Evolutionary conservation across 306 rosid genomes (phyloP).

Genomic region (Medicago truncatula): DNA sequence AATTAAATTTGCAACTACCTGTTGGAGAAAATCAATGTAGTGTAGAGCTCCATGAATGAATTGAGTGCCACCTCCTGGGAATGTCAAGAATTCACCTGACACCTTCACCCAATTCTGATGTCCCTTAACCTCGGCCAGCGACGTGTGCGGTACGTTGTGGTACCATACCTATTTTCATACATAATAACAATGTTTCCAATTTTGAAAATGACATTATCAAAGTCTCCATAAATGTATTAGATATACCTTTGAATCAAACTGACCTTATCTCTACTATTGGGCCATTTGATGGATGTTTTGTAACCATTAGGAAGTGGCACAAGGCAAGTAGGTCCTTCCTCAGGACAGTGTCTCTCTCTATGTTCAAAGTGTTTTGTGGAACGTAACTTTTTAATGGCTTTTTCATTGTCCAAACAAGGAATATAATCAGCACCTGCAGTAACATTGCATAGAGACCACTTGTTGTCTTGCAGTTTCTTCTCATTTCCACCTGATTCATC

Average conservation of each 20-base stretch:
- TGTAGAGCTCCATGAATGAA: slow-evolving; percentile 92
- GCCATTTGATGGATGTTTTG: slow-evolving; percentile 69
- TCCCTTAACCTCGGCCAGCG: slow-evolving; percentile 88
- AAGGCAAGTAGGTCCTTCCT: slow-evolving; percentile 81
- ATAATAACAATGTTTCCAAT: neutral
- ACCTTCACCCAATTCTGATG: slow-evolving; percentile 97
- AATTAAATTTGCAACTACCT: slow-evolving; percentile 48
- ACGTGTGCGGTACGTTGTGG: slow-evolving; percentile 78
- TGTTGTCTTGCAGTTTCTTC: slow-evolving; percentile 49
- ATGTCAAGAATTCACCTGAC: slow-evolving; percentile 83
- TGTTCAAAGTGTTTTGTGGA: slow-evolving; percentile 74
- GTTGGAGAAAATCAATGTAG: slow-evolving; percentile 82
- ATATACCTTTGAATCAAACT: slow-evolving; percentile 10
- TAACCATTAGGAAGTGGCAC: slow-evolving; percentile 71
- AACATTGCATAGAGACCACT: slow-evolving; percentile 74
- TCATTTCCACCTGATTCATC: slow-evolving; percentile 51
- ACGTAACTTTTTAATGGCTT: slow-evolving; percentile 60
- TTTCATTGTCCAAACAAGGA: slow-evolving; percentile 91
- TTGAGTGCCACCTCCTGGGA: slow-evolving; percentile 97
- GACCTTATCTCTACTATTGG: slow-evolving; percentile 85
- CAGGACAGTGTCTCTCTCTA: slow-evolving; percentile 90
- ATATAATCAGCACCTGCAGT: slow-evolving; percentile 77
- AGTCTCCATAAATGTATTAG: neutral
- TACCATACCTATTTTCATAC: slow-evolving; percentile 70
- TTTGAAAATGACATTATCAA: slow-evolving; percentile 1